Evolutionary conservation across 169 alveolate species (phyloP).

Genomic region (Plasmodium gaboni): DNA sequence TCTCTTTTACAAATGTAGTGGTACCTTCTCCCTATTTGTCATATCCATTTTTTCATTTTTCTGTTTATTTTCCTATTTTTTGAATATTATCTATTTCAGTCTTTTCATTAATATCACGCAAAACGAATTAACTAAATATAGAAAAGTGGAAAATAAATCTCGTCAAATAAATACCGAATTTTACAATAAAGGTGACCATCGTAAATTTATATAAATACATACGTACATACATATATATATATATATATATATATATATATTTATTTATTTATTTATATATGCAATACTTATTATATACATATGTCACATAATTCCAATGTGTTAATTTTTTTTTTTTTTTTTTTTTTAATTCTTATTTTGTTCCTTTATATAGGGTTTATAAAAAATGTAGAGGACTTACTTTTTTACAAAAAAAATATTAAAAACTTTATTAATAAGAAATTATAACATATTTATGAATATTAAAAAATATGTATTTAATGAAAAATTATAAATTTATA

Average conservation of each 20-base stretch:
- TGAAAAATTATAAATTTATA: no score
- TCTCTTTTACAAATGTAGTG: conserved; percentile 45
- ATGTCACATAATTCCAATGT: not conserved
- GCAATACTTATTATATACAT: not conserved
- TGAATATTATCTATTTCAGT: conserved; percentile 17
- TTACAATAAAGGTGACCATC: conserved; percentile 40
- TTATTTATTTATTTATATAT: no score
- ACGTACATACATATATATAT: conserved; percentile 1
- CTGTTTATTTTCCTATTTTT: conserved; percentile 11
- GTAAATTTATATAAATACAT: not conserved
- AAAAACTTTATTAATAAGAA: conserved; percentile 34
- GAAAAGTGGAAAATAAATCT: conserved; percentile 4
- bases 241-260: not conserved
- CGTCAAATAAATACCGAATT: conserved; percentile 8
- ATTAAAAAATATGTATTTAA: not conserved
- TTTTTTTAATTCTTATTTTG: not conserved
- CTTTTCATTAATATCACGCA: conserved; percentile 25
- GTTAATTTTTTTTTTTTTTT: not conserved
- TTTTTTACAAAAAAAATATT: conserved; percentile 59
- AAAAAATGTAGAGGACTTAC: conserved; percentile 30
- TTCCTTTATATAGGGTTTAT: conserved; percentile 24
- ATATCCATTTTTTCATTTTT: conserved; percentile 23
- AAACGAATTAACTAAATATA: conserved; percentile 37
- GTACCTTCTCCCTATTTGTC: conserved; percentile 47
- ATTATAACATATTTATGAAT: conserved; percentile 4